Evolutionary conservation across 1,139 yeast species (phyloP).

Genomic region (Sugiyamaella neomexicana): DNA sequence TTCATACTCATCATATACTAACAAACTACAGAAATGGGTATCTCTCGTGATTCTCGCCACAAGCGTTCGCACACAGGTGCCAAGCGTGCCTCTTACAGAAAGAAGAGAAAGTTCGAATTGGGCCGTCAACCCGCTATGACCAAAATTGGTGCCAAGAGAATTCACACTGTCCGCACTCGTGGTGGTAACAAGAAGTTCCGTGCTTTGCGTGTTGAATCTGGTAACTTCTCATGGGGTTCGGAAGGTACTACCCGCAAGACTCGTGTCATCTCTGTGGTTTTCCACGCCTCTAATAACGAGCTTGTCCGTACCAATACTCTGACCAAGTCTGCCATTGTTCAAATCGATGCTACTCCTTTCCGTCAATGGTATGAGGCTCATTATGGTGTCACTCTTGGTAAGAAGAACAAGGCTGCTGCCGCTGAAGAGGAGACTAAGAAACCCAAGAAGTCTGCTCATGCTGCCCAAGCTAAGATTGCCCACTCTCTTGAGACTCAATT

Average conservation of each 20-base stretch:
- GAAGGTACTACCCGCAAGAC: constrained; percentile 99
- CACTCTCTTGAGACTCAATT: constrained; percentile 91
- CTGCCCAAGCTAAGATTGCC: constrained; percentile 81
- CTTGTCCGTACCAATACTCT: constrained; percentile 99
- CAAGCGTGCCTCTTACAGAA: constrained; percentile 99
- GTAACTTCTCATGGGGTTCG: constrained; percentile 99
- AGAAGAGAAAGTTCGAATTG: constrained; percentile 99
- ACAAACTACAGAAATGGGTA: constrained; percentile 69
- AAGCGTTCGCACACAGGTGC: constrained; percentile 99
- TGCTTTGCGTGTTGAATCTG: constrained; percentile 98
- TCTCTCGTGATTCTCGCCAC: constrained; percentile 99
- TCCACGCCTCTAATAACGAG: constrained; percentile 99
- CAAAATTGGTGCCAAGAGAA: constrained; percentile 98
- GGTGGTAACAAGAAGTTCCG: constrained; percentile 99
- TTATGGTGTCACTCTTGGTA: constrained; percentile 94
- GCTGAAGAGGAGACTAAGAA: constrained; percentile 45
- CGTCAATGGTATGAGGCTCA: constrained; percentile 99
- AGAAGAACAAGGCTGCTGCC: constrained; percentile 54
- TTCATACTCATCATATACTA: not conserved
- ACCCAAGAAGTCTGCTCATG: constrained; percentile 70
- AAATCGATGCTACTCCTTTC: constrained; percentile 99
- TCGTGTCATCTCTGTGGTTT: constrained; percentile 96
- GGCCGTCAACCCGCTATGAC: constrained; percentile 99
- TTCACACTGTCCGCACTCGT: constrained; percentile 98
- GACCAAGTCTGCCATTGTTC: constrained; percentile 98